These are phyloP conservation scores for Inga laurina DNA, from an alignment of 306 rosid genomes.

Conservation along the genomic window DNA sequence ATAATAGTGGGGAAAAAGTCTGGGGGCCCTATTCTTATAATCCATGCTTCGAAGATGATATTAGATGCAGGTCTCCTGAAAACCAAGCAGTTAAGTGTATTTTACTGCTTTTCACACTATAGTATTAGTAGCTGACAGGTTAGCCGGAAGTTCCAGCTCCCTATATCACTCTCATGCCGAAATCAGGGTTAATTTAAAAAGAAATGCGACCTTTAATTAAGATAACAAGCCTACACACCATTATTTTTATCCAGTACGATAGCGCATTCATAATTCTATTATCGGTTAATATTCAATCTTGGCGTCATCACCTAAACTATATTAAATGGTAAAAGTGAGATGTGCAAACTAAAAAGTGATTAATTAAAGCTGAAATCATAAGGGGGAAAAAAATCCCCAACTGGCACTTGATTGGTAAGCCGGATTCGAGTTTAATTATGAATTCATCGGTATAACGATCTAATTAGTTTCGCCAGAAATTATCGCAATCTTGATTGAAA, in stretches of 20 bases:
- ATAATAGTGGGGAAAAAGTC: conserved; percentile 24
- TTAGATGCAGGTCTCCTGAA: conserved; percentile 43
- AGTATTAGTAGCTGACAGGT: neutral
- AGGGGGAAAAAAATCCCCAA: neutral
- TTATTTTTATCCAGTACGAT: neutral
- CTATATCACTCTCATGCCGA: neutral
- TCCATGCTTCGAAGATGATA: conserved; percentile 32
- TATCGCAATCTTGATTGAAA: neutral
- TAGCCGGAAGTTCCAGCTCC: neutral
- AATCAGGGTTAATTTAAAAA: neutral
- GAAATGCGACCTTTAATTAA: neutral
- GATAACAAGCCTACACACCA: neutral
- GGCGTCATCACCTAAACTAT: neutral
- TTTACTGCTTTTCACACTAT: neutral
- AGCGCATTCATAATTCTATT: neutral
- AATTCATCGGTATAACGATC: neutral
- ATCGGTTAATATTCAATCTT: neutral
- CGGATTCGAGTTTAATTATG: neutral
- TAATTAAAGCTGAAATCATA: neutral
- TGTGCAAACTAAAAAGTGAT: neutral
- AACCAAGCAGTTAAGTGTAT: conserved; percentile 36
- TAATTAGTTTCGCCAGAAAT: neutral
- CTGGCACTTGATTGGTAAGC: neutral
- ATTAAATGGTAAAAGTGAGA: neutral
- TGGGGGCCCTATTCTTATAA: neutral